These are phyloP conservation scores for Coniochaeta sp. DNA, from an alignment of 2,329 filamentous ascomycete genomes.

Conservation along the genomic window DNA sequence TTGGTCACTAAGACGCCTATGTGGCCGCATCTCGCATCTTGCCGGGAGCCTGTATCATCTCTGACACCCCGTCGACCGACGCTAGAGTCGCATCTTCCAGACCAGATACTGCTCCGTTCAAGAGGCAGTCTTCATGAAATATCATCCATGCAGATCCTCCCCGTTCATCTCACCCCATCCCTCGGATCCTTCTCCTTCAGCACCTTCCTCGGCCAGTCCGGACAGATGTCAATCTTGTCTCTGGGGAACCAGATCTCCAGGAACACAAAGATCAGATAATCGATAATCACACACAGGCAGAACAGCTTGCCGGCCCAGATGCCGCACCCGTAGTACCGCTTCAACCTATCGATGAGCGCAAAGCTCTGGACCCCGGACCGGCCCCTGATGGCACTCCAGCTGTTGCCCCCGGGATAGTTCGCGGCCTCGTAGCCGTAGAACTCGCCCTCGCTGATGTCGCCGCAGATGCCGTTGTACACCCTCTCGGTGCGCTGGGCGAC, in stretches of 20 bases:
- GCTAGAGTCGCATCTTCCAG: background rate
- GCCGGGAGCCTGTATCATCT: too few relatives aligned
- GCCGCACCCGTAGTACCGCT: slow-evolving; percentile 94
- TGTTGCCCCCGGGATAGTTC: slow-evolving; percentile 40
- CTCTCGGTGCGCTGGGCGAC: slow-evolving; percentile 89
- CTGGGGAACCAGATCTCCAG: slow-evolving; percentile 83
- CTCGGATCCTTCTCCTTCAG: slow-evolving; percentile 18
- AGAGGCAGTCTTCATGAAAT: background rate
- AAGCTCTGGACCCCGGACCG: slow-evolving; percentile 71
- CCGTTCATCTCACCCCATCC: slow-evolving; percentile 15
- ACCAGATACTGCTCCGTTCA: background rate
- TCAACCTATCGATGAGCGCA: slow-evolving; percentile 86
- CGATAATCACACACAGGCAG: slow-evolving; percentile 86
- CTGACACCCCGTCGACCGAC: too few relatives aligned
- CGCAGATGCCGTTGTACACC: slow-evolving; percentile 89
- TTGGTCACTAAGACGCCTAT: too few relatives aligned
- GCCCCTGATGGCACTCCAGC: slow-evolving; percentile 64
- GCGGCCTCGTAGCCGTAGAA: slow-evolving; percentile 78
- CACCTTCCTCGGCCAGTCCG: slow-evolving; percentile 82
- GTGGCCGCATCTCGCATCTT: too few relatives aligned
- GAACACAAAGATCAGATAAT: slow-evolving; percentile 84
- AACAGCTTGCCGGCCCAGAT: slow-evolving; percentile 98
- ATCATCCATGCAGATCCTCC: background rate
- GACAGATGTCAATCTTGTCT: slow-evolving; percentile 78
- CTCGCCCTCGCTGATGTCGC: slow-evolving; percentile 74